These are phyloP conservation scores for Russula sp. DNA, from an alignment of 768 basidiomycete species.

Conservation along the genomic window DNA sequence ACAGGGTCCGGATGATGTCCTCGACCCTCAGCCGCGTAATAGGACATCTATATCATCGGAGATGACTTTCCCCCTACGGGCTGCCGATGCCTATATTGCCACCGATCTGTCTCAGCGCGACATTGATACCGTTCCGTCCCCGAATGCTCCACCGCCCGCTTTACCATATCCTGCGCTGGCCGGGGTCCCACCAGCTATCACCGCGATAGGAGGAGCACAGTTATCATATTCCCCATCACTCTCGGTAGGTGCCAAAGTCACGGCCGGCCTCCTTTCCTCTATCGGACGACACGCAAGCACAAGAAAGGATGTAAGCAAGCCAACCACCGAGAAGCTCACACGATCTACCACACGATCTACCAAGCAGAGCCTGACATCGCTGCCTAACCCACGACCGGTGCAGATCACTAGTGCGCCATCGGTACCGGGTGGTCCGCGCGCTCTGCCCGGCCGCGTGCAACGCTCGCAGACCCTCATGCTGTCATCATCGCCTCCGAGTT, in stretches of 20 bases:
- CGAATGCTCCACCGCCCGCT: conserved; percentile 51
- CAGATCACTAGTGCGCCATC: conserved; percentile 45
- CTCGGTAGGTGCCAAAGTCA: conserved; percentile 6
- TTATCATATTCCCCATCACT: background rate
- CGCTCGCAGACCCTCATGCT: conserved; percentile 67
- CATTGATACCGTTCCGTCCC: conserved; percentile 47
- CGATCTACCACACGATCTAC: conserved; percentile 37
- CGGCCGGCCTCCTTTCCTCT: conserved; percentile 20
- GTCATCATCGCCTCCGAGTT: conserved; percentile 35
- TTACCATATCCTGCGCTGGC: conserved; percentile 78
- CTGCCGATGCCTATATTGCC: conserved; percentile 75
- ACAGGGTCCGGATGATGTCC: background rate
- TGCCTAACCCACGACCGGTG: conserved; percentile 34
- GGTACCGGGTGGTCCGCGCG: conserved; percentile 73
- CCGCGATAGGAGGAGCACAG: conserved; percentile 17
- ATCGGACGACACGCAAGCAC: conserved; percentile 34
- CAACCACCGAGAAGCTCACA: background rate
- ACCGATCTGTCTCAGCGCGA: conserved; percentile 57
- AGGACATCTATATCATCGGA: conserved; percentile 71
- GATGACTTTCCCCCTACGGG: conserved; percentile 72
- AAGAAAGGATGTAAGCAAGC: conserved; percentile 2
- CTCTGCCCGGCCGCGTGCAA: conserved; percentile 55
- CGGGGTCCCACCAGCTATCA: conserved; percentile 29
- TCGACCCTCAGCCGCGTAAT: conserved; percentile 54
- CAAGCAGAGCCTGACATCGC: conserved; percentile 37